Base-by-base conservation (phyloP, 202 grass and related monocot genomes). In the Carex arenaria region DNA sequence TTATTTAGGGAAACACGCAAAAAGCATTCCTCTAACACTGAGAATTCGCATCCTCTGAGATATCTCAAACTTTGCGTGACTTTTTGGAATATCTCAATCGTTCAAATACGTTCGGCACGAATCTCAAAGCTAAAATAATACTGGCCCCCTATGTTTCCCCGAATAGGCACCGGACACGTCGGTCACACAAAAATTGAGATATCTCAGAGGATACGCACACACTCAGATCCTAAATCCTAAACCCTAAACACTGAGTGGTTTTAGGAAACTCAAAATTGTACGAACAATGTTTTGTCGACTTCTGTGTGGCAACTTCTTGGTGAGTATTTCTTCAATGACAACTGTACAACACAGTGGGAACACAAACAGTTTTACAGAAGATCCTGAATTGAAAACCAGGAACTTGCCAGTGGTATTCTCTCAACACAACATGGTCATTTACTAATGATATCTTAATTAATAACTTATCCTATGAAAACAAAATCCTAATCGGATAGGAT, bases 301-400 rank as follows among this genome's bases (percentile, higher is more conserved):
- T 14, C 64, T 34, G 13, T 66, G 30, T 66, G 64, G 64, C 4
- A 13, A 17, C 12, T 34, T 59, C 9, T 12, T 0, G 45, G 18
- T 19, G 34, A 8, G 5, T 38, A 20, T 20, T 45, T 63, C 3
- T 26, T 1, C 26, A 26, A 40, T 5, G 30, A 17, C 36, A 61
- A 2, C 15, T 42, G 11, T 6, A 18, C 76, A 61, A 43, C 31
- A 62, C 6, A 62, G 30, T 22, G 31, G 55, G 1, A 30, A 62
- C 14, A 57, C 10, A 61, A 7, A 78, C 15, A 4, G 31, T 1
- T 56, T 10, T 43, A 62, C 76, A 63, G 20, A 30, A 64, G 59
- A 80, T 80, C 57, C 55, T 2, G 2, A 4, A 60, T 78, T 63
- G 7, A 62, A 62, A 80, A 80, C 78, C 78, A 80, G 57, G 78